phyloP scores from a whole-genome alignment of 176 grass and related monocot genomes.

The Ensete glaucum region DNA sequence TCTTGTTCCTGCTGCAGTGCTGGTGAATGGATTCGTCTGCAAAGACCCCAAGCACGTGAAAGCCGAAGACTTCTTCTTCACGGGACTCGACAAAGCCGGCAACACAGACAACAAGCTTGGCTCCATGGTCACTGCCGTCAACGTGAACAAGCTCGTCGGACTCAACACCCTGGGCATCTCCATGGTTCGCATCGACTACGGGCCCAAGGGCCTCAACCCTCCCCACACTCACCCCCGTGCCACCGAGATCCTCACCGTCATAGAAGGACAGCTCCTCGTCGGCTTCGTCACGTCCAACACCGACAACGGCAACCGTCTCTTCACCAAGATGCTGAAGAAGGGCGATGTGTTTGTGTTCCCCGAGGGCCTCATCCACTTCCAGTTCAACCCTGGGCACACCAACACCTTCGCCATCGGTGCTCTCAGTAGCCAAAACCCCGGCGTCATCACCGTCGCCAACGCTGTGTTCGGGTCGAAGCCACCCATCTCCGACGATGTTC shows the following conservation, averaged over 20 bases:
- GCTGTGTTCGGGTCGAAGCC: background rate
- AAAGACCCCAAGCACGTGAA: conserved; percentile 45
- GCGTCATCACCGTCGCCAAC: background rate
- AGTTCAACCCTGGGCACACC: background rate
- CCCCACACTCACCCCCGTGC: background rate
- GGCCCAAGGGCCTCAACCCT: background rate
- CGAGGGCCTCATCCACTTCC: background rate
- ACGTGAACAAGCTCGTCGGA: background rate
- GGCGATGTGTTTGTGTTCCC: conserved; percentile 44
- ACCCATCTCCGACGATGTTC: background rate
- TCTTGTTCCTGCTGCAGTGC: conserved; percentile 13
- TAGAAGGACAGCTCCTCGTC: background rate
- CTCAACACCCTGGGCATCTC: background rate
- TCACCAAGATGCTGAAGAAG: conserved; percentile 29
- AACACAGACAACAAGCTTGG: background rate
- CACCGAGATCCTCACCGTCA: background rate
- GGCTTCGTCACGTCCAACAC: background rate
- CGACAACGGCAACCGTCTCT: background rate
- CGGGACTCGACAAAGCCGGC: background rate
- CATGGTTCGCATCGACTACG: background rate
- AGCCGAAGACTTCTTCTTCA: background rate
- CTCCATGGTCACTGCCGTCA: background rate
- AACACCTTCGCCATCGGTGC: background rate
- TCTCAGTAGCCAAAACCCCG: background rate
- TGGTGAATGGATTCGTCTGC: conserved; percentile 75